These are phyloP conservation scores for Mycena galopus DNA, from an alignment of 768 basidiomycete species.

Conservation along the genomic window DNA sequence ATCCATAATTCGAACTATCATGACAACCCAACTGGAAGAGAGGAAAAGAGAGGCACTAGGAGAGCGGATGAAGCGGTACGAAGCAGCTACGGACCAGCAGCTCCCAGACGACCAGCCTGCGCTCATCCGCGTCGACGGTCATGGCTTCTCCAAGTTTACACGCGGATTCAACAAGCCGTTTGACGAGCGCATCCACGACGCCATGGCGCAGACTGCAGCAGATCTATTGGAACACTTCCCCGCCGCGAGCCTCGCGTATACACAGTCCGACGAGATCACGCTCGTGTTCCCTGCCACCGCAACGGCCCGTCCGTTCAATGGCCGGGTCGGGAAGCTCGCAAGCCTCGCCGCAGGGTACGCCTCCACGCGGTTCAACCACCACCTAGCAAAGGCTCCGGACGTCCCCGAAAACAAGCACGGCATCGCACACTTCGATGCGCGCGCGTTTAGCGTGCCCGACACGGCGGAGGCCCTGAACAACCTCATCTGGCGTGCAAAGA, in stretches of 20 bases:
- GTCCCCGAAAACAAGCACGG: slow-evolving; percentile 20
- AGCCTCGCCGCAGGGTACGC: slow-evolving; percentile 32
- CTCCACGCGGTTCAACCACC: slow-evolving; percentile 34
- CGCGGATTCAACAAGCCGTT: slow-evolving; percentile 35
- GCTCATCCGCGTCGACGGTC: slow-evolving; percentile 32
- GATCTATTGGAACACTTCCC: slow-evolving; percentile 31
- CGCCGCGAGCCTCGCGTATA: slow-evolving; percentile 34
- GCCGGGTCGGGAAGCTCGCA: slow-evolving; percentile 28
- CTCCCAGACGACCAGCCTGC: slow-evolving; percentile 28
- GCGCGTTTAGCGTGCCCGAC: slow-evolving; percentile 26
- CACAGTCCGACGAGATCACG: slow-evolving; percentile 36
- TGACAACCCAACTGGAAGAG: neutral
- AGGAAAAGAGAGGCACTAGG: slow-evolving; percentile 3
- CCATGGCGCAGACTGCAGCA: slow-evolving; percentile 25
- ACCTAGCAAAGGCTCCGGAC: slow-evolving; percentile 6
- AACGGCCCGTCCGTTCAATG: slow-evolving; percentile 22
- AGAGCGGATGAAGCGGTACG: slow-evolving; percentile 33
- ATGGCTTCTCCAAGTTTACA: slow-evolving; percentile 35
- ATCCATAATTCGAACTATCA: neutral
- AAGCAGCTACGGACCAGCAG: slow-evolving; percentile 26
- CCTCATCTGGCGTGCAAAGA: slow-evolving; percentile 35
- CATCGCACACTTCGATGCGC: slow-evolving; percentile 34
- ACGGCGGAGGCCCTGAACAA: slow-evolving; percentile 29
- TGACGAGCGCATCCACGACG: slow-evolving; percentile 31
- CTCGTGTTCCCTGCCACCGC: slow-evolving; percentile 27